Percentiles rank a stretch among this genome's conserved stretches.
These are phyloP conservation scores for Termitomyces sp. DNA, from an alignment of 768 basidiomycete genomes.

Conservation along the genomic window DNA sequence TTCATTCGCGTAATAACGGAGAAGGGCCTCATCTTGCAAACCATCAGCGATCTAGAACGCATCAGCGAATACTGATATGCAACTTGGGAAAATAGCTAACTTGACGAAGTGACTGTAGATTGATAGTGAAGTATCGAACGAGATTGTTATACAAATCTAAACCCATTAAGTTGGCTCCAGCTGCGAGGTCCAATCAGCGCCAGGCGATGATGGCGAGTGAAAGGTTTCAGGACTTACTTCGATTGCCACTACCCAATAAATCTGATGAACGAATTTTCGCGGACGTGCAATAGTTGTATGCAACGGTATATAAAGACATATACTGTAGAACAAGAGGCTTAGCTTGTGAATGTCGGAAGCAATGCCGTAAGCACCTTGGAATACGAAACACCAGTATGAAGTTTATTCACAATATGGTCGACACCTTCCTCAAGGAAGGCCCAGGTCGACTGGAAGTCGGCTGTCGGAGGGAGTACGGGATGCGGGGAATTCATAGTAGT, in stretches of 20 bases:
- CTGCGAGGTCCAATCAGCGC: constrained; percentile 32
- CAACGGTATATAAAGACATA: constrained; percentile 87
- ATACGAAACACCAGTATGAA: constrained; percentile 85
- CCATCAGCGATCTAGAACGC: constrained; percentile 61
- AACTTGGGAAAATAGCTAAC: constrained; percentile 10
- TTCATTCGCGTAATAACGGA: constrained; percentile 87
- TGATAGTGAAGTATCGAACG: constrained; percentile 82
- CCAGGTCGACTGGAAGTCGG: constrained; percentile 86
- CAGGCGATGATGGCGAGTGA: constrained; percentile 27
- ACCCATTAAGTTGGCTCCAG: constrained; percentile 94
- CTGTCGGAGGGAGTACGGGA: constrained; percentile 59
- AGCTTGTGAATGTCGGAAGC: background rate
- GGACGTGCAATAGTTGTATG: constrained; percentile 97
- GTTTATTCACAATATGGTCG: constrained; percentile 89
- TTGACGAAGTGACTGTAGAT: constrained; percentile 66
- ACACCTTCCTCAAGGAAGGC: constrained; percentile 81
- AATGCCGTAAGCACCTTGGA: constrained; percentile 41
- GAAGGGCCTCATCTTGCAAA: constrained; percentile 80
- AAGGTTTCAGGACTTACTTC: constrained; percentile 50
- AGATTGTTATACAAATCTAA: constrained; percentile 96
- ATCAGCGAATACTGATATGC: constrained; percentile 6
- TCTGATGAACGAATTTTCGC: constrained; percentile 65
- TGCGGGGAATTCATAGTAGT: constrained; percentile 27
- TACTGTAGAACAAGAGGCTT: constrained; percentile 40
- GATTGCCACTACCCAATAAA: constrained; percentile 49